These are phyloP conservation scores for Mollisiaceae sp. DNA, from an alignment of 2,329 filamentous ascomycete species.

Conservation along the genomic window DNA sequence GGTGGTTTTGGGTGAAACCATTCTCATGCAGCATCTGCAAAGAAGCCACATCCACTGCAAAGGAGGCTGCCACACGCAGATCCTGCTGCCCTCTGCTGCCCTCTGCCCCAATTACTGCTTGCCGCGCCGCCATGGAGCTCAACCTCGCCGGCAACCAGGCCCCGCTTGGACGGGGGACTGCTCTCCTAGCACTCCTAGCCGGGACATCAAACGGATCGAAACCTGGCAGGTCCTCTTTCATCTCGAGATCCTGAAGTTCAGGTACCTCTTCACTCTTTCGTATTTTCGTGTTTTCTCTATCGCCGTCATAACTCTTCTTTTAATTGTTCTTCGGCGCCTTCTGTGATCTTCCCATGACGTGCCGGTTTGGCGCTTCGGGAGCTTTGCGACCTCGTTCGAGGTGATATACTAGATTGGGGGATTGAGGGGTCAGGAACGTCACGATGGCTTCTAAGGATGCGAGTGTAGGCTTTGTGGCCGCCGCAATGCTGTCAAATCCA, in stretches of 20 bases:
- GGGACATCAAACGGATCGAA: constrained; percentile 19
- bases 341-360: constrained; percentile 23
- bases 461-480: constrained; percentile 8
- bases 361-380: constrained; percentile 16
- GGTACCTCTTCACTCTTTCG: constrained; percentile 1
- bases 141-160: constrained; percentile 9
- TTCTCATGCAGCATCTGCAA: constrained; percentile 15
- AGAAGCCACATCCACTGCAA: constrained; percentile 14
- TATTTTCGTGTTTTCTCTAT: constrained; percentile 9
- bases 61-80: constrained; percentile 17
- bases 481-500: constrained; percentile 13
- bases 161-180: constrained; percentile 16
- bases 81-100: constrained; percentile 8
- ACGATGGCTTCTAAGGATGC: constrained; percentile 22
- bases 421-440: background rate
- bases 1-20: constrained; percentile 14
- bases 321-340: background rate
- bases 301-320: background rate
- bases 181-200: constrained; percentile 1
- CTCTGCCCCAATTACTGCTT: background rate
- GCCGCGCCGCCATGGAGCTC: background rate
- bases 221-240: constrained; percentile 1
- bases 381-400: constrained; percentile 27
- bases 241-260: constrained; percentile 14
- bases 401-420: constrained; percentile 15